Evolutionary conservation across 2,329 filamentous ascomycete species (phyloP).

Genomic region (Acrocalymma vagum): DNA sequence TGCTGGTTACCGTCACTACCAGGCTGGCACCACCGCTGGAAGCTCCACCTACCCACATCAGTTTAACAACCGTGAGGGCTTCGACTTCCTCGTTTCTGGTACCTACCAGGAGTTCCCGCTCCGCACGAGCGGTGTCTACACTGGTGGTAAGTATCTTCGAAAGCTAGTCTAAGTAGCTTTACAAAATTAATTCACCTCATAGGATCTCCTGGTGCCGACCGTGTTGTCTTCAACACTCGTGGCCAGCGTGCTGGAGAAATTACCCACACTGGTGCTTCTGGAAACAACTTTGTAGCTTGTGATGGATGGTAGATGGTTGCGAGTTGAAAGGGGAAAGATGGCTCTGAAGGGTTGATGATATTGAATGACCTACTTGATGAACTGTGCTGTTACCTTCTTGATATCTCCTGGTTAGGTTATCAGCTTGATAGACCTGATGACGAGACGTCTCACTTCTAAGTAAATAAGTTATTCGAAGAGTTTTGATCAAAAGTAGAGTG

Average conservation of each 20-base stretch:
- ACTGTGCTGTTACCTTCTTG: no score
- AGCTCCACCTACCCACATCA: constrained; percentile 64
- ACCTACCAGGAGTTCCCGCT: constrained; percentile 73
- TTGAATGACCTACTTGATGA: no score
- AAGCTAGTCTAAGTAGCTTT: not conserved
- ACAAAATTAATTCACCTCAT: not conserved
- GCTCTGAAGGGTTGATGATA: no score
- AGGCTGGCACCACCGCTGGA: constrained; percentile 46
- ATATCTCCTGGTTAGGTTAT: no score
- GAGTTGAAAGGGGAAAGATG: no score
- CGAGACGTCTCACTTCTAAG: no score
- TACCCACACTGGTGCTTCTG: constrained; percentile 74
- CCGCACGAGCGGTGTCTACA: constrained; percentile 60
- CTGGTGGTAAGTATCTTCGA: constrained; percentile 57
- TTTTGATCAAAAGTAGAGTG: no score
- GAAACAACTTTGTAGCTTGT: constrained; percentile 75
- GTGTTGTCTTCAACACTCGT: constrained; percentile 68
- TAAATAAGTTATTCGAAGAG: no score
- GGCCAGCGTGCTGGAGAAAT: constrained; percentile 70
- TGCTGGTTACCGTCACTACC: constrained; percentile 62
- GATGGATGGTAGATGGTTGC: constrained; percentile 35
- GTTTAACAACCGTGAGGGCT: constrained; percentile 71
- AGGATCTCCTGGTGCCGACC: constrained; percentile 72
- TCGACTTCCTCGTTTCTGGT: constrained; percentile 64
- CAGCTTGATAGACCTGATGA: no score